Conservation (phyloP, 139 green algal genomes). For the Micractinium sp. region DNA sequence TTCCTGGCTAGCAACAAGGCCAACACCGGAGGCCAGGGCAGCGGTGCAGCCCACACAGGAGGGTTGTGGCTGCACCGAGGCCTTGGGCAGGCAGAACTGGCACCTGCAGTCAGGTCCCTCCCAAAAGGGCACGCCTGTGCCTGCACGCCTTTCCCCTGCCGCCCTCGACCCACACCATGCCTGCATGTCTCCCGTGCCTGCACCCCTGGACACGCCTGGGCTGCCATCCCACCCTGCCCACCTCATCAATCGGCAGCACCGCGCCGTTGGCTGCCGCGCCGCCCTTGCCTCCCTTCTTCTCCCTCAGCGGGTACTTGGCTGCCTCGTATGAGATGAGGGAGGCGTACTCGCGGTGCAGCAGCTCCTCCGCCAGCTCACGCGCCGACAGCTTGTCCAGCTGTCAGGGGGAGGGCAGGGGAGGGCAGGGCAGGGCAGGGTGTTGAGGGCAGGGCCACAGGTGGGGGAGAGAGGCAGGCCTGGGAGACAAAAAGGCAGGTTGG, state of each 20-base stretch:
- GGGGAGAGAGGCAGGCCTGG: background rate
- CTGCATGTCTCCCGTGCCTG: background rate
- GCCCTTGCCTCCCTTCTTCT: conserved; percentile 42
- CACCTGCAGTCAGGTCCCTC: background rate
- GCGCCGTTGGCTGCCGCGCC: conserved; percentile 8
- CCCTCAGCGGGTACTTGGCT: conserved; percentile 66
- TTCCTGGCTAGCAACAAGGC: background rate
- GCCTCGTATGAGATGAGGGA: conserved; percentile 76
- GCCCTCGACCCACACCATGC: background rate
- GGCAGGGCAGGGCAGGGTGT: too few species aligned
- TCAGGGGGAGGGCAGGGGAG: background rate
- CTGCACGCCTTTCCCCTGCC: too few species aligned
- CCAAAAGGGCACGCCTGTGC: too few species aligned
- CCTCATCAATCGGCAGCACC: conserved; percentile 18
- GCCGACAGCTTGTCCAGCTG: conserved; percentile 21
- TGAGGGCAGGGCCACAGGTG: background rate
- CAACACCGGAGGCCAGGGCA: background rate
- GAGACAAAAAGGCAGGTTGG: conserved; percentile 27
- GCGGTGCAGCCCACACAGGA: background rate
- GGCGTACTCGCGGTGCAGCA: conserved; percentile 73
- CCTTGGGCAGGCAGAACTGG: background rate
- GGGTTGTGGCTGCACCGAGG: background rate
- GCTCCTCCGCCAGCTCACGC: conserved; percentile 73
- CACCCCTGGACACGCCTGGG: background rate
- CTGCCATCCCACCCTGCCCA: background rate